phyloP scores from a whole-genome alignment of 208 protist genomes.

The Trichomonas gallinae region DNA sequence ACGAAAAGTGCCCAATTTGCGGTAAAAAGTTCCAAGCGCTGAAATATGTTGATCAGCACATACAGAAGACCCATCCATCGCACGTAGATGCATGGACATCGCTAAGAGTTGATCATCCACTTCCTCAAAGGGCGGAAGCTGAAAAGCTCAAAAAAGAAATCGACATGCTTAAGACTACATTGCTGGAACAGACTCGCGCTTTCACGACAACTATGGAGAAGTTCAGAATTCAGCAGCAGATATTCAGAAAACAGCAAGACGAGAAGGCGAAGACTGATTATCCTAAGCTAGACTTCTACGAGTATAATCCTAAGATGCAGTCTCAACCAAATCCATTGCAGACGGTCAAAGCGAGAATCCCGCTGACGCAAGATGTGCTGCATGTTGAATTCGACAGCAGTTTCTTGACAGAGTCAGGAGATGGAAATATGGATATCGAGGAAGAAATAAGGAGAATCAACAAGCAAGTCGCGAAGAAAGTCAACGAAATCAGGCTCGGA shows the following conservation, averaged over 20 bases:
- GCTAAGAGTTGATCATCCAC: neutral
- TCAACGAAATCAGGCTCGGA: neutral
- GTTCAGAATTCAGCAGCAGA: neutral
- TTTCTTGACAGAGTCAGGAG: no score
- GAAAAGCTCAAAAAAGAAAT: neutral
- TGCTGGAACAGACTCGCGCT: neutral
- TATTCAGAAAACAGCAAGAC: neutral
- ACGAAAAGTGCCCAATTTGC: neutral
- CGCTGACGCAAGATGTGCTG: neutral
- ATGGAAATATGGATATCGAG: neutral
- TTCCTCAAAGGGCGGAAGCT: neutral
- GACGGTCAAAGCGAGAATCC: no score
- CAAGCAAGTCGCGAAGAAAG: neutral
- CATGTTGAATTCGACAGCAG: neutral
- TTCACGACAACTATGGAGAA: neutral
- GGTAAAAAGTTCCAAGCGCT: neutral
- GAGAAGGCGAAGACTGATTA: neutral
- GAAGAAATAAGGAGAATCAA: neutral
- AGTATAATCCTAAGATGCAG: neutral
- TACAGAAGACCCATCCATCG: neutral
- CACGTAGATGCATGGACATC: neutral
- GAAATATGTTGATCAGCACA: neutral
- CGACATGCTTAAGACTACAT: neutral
- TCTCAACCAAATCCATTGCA: neutral
- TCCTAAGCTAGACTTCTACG: neutral